Base-by-base conservation (phyloP, 2,329 filamentous ascomycete genomes). In the Pestalotiopsis sp. region DNA sequence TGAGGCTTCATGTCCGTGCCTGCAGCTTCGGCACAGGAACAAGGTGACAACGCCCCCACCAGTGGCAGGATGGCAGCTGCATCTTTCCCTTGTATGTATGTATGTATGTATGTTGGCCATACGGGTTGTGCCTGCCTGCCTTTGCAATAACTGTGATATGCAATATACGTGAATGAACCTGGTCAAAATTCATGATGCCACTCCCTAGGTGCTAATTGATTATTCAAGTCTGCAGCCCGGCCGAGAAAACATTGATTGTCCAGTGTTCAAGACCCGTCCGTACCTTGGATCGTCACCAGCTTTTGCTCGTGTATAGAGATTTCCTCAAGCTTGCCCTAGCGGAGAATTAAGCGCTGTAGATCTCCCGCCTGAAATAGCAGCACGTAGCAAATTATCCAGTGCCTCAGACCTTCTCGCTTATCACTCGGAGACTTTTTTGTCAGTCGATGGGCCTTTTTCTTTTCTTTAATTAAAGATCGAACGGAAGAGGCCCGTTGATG, bases 11-110 rank as follows among this genome's bases (percentile, higher is more conserved):
- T 59, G 57, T 60, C 57, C 25, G 57, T 63, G 60, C 60, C 36
- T 63, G 60, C 60, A 63, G 57, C 57, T 36, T 60, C 57, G 57
- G 57, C 57, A 60, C 45, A 60, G 57, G 31, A 27, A 58, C 56
- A 23, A 11, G 25, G 12, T 25, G 31, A 60, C 57, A 7, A 27
- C 25, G 45, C 17, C 17, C 7, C 9, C 27, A 5, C 9, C 17
- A n/a, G 14, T 52, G 45, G 45, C 45, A 52, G 45, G 45, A 52
- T 52, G 45, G 45, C 45, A 52, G 45, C 45, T 52, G 45, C 45
- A 52, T 13, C 17, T 52, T 52, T 52, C 45, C 17, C 45, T 52
- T 17, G 45, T 4, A 20, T n/a, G 20, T 31, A 31, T 7, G 27
- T 4, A 20, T n/a, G 20, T 31, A 31, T 7, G 27, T 31, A 31